Conservation (phyloP, 2,329 filamentous ascomycete genomes). For the Exophiala lecanii-corni region DNA sequence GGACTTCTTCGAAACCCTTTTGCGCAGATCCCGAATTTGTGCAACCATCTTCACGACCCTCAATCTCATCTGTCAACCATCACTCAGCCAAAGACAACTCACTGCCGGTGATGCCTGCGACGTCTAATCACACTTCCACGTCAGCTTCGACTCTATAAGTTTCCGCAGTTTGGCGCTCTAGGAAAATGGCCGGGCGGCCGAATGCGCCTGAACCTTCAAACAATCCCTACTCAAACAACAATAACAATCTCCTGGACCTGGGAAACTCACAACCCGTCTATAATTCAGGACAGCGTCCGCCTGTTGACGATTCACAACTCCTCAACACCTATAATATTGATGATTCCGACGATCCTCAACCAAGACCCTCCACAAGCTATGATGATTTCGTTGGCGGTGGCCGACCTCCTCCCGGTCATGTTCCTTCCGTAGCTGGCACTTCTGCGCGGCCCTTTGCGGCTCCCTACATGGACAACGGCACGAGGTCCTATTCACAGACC, state of each 20-base stretch:
- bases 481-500: constrained; percentile 63
- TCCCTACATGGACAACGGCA: constrained; percentile 32
- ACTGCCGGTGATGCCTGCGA: constrained; percentile 7
- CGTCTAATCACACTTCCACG: constrained; percentile 3
- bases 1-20: no score
- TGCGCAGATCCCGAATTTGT: no score
- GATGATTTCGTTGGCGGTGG: constrained; percentile 80
- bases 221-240: constrained; percentile 18
- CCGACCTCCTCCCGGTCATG: constrained; percentile 23
- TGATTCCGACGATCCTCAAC: constrained; percentile 56
- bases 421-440: constrained; percentile 34
- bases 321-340: constrained; percentile 70
- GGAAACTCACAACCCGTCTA: constrained; percentile 51
- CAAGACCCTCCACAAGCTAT: constrained; percentile 84
- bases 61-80: no score
- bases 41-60: no score
- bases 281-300: constrained; percentile 68
- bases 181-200: constrained; percentile 24
- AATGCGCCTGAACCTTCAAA: constrained; percentile 20
- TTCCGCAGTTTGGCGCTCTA: constrained; percentile 11
- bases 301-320: constrained; percentile 76
- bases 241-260: constrained; percentile 41
- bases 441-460: constrained; percentile 32
- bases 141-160: neutral
- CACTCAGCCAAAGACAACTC: constrained; percentile 3